A percentile compares a stretch with the other conserved stretches of the same genome.
Evolutionary conservation across 306 rosid genomes (phyloP).

Genomic region (Calophaca sinica): DNA sequence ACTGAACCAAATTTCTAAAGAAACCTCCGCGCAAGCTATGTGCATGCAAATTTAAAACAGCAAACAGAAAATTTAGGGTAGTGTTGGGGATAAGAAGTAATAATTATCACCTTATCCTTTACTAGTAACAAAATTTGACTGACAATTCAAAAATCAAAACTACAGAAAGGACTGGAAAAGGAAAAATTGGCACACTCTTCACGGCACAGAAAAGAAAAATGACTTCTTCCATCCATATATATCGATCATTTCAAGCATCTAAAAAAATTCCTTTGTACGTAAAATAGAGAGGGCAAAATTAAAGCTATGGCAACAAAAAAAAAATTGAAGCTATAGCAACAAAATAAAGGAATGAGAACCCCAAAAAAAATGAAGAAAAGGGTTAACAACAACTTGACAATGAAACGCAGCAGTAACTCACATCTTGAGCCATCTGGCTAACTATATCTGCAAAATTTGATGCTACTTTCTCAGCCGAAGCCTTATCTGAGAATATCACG

Average conservation of each 20-base stretch:
- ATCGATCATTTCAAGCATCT: slow-evolving; percentile 15
- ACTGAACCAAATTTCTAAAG: neutral
- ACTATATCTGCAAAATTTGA: slow-evolving; percentile 86
- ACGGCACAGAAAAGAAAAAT: neutral
- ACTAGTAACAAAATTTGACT: neutral
- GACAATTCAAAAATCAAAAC: neutral
- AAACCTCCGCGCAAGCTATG: slow-evolving; percentile 9
- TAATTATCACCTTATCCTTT: neutral
- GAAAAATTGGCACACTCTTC: neutral
- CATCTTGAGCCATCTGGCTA: slow-evolving; percentile 98
- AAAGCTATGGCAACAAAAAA: neutral
- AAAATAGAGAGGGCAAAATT: neutral
- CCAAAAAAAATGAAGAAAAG: neutral
- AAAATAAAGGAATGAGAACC: no score
- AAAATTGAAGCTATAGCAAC: neutral
- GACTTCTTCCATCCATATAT: slow-evolving; percentile 2
- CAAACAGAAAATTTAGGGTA: neutral
- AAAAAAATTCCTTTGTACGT: neutral
- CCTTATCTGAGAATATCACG: slow-evolving; percentile 64
- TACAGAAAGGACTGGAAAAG: neutral
- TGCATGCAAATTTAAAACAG: slow-evolving; percentile 18
- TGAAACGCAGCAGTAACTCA: slow-evolving; percentile 55
- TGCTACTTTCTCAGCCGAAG: slow-evolving; percentile 65
- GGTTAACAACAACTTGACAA: slow-evolving; percentile 1
- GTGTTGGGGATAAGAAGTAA: neutral